Evolutionary conservation across 1,284 basidiomycete genomes (phyloP).

Genomic region (Malassezia cuniculi): DNA sequence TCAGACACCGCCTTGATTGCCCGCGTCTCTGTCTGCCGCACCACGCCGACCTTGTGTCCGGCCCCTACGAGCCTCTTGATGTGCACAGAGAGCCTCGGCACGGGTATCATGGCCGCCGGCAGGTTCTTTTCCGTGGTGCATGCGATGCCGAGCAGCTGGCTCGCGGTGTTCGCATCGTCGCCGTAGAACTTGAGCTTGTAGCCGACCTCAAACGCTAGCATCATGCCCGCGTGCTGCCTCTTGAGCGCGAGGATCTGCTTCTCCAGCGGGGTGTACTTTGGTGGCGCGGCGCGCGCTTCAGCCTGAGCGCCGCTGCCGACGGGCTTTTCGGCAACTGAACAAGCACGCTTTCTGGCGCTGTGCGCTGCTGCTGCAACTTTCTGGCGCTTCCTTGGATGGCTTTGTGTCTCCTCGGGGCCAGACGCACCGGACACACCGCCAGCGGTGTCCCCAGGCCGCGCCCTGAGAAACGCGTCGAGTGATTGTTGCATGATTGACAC

Average conservation of each 20-base stretch:
- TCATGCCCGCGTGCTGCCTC: slow-evolving; percentile 53
- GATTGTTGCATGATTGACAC: no score
- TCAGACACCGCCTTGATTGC: slow-evolving; percentile 69
- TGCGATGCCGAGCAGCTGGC: slow-evolving; percentile 66
- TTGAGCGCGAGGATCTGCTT: slow-evolving; percentile 39
- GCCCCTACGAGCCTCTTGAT: slow-evolving; percentile 66
- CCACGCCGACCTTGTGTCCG: slow-evolving; percentile 73
- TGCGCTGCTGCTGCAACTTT: no score
- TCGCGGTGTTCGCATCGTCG: slow-evolving; percentile 75
- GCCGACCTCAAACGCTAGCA: slow-evolving; percentile 63
- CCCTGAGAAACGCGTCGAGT: no score
- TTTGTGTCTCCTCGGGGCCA: no score
- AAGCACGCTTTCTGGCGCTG: no score
- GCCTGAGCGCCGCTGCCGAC: no score
- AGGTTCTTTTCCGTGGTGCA: slow-evolving; percentile 68
- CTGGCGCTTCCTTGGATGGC: no score
- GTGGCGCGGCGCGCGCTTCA: no score
- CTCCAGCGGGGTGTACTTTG: slow-evolving; percentile 50
- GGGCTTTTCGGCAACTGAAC: no score
- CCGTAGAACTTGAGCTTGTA: slow-evolving; percentile 61
- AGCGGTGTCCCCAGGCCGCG: no score
- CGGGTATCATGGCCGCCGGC: slow-evolving; percentile 67
- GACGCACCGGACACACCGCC: no score
- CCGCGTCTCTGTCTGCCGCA: slow-evolving; percentile 80
- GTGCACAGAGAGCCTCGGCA: slow-evolving; percentile 68